These are phyloP conservation scores for Penicillium cataractarum DNA, from an alignment of 495 filamentous ascomycete species.

Conservation along the genomic window DNA sequence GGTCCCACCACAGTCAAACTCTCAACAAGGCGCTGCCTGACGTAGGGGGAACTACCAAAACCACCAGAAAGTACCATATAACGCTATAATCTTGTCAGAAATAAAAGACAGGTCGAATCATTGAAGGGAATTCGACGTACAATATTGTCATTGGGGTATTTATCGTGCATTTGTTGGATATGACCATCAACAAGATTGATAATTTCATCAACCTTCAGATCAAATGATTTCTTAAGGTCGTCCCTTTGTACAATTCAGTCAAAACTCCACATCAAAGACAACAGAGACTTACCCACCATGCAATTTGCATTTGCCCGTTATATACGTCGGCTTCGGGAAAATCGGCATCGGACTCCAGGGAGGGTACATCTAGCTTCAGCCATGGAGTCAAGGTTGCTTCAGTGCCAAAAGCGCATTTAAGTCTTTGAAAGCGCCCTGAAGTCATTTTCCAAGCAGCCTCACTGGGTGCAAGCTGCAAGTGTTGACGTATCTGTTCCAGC, in stretches of 20 bases:
- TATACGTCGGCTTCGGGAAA: conserved; percentile 35
- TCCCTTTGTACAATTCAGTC: not conserved
- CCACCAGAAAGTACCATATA: conserved; percentile 67
- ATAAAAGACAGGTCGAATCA: not conserved
- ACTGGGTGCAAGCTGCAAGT: conserved; percentile 23
- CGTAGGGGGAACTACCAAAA: conserved; percentile 66
- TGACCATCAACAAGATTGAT: conserved; percentile 56
- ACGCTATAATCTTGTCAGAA: conserved; percentile 28
- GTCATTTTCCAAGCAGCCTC: conserved; percentile 41
- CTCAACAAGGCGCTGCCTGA: conserved; percentile 48
- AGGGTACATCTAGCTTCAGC: conserved; percentile 37
- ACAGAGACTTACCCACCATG: conserved; percentile 25
- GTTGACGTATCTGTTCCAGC: conserved; percentile 26
- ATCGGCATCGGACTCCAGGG: conserved; percentile 18
- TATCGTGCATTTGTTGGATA: conserved; percentile 52
- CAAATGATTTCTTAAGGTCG: conserved; percentile 42
- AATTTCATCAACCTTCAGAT: conserved; percentile 58
- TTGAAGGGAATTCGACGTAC: conserved; percentile 23
- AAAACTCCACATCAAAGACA: not conserved
- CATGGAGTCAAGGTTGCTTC: conserved; percentile 29
- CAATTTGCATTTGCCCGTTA: conserved; percentile 38
- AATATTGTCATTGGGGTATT: conserved; percentile 50
- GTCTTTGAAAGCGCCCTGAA: conserved; percentile 38
- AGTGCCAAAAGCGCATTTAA: conserved; percentile 46
- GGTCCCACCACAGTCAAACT: conserved; percentile 34